Percentiles rank a stretch among this genome's conserved stretches.
Evolutionary conservation across 2,329 filamentous ascomycete species (phyloP).

Genomic region (Diplodia scrobiculata): DNA sequence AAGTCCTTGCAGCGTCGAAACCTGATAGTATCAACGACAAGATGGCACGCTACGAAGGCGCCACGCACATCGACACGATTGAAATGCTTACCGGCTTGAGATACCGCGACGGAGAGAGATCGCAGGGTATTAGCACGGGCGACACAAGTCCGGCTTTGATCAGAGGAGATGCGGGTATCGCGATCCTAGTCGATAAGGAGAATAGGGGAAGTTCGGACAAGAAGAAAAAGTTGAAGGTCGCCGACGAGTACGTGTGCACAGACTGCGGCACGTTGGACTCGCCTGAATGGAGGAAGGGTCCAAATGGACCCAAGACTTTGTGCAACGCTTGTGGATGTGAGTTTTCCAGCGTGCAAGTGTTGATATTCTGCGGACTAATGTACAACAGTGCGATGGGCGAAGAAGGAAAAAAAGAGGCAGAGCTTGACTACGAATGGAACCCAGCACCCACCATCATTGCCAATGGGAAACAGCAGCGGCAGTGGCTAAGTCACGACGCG

Average conservation of each 20-base stretch:
- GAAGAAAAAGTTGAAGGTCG: slow-evolving; percentile 79
- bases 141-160: slow-evolving; percentile 78
- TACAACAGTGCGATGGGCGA: slow-evolving; percentile 58
- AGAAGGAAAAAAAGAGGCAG: slow-evolving; percentile 74
- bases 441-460: slow-evolving; percentile 25
- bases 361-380: slow-evolving; percentile 23
- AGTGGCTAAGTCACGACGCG: slow-evolving; percentile 17
- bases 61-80: slow-evolving; percentile 77
- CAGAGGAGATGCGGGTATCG: slow-evolving; percentile 82
- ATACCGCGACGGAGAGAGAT: slow-evolving; percentile 86
- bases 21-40: slow-evolving; percentile 81
- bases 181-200: slow-evolving; percentile 78
- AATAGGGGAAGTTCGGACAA: slow-evolving; percentile 69
- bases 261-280: slow-evolving; percentile 94
- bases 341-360: slow-evolving; percentile 35
- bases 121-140: slow-evolving; percentile 83
- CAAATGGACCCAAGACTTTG: slow-evolving; percentile 86
- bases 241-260: slow-evolving; percentile 89
- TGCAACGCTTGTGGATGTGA: slow-evolving; percentile 91
- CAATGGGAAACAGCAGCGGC: slow-evolving; percentile 28
- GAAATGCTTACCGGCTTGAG: slow-evolving; percentile 89
- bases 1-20: slow-evolving; percentile 64
- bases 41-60: slow-evolving; percentile 77
- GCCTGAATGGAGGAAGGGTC: slow-evolving; percentile 94
- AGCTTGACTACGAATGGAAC: slow-evolving; percentile 7